Conservation (phyloP, 306 rosid genomes). For the Glycine soja region DNA sequence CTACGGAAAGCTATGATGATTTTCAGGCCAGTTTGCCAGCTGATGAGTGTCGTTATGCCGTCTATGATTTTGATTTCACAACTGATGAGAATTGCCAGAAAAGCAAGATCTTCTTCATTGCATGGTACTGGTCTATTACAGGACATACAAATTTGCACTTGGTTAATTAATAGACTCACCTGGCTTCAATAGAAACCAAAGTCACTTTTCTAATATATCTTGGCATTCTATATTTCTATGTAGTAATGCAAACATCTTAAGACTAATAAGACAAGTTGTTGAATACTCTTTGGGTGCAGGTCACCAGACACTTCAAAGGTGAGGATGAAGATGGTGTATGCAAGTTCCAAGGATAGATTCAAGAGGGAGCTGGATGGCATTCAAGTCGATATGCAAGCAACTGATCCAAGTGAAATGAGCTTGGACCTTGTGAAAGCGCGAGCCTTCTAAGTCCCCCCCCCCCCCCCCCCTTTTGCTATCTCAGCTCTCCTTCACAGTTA, state of each 20-base stretch:
- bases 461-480: slow-evolving; percentile 14
- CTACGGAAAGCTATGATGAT: slow-evolving; percentile 61
- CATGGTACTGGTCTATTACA: slow-evolving; percentile 58
- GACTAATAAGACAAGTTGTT: not conserved
- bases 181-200: not conserved
- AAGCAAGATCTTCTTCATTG: slow-evolving; percentile 94
- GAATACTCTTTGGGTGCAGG: slow-evolving; percentile 52
- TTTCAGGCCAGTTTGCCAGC: slow-evolving; percentile 79
- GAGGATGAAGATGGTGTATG: slow-evolving; percentile 96
- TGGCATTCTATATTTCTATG: too few species aligned
- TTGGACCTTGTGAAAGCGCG: slow-evolving; percentile 80
- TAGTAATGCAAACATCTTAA: too few species aligned
- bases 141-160: too few species aligned
- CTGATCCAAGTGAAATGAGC: slow-evolving; percentile 97
- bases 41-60: slow-evolving; percentile 87
- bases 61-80: slow-evolving; percentile 80
- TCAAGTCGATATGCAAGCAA: slow-evolving; percentile 87
- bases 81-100: slow-evolving; percentile 86
- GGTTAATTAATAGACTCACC: too few species aligned
- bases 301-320: slow-evolving; percentile 80
- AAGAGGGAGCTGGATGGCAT: slow-evolving; percentile 90
- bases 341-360: slow-evolving; percentile 94
- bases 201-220: too few species aligned
- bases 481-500: slow-evolving; percentile 46
- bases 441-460: slow-evolving; percentile 51